Conservation (phyloP, 768 basidiomycete species). For the Suillus brevipes region DNA sequence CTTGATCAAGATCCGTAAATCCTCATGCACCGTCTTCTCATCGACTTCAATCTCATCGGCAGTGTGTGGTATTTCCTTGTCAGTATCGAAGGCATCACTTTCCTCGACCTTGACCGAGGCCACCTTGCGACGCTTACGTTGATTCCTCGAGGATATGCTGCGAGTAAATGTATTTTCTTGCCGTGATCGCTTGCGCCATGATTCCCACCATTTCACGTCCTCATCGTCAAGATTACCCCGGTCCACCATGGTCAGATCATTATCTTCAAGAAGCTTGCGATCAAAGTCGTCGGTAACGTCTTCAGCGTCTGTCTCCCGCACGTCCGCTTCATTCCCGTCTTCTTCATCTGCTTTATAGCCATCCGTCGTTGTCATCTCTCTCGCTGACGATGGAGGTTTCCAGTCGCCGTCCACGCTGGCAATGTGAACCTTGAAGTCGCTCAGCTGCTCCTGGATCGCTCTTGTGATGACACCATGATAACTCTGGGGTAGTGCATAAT, state of each 20-base stretch:
- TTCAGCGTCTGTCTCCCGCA: constrained; percentile 12
- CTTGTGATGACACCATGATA: constrained; percentile 72
- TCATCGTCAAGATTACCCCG: constrained; percentile 51
- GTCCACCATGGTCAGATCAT: constrained; percentile 22
- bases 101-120: constrained; percentile 29
- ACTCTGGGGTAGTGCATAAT: constrained; percentile 71
- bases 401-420: constrained; percentile 51
- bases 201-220: constrained; percentile 65
- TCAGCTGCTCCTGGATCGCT: constrained; percentile 85
- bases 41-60: constrained; percentile 67
- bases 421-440: constrained; percentile 73
- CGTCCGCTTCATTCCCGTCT: constrained; percentile 25
- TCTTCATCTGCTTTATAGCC: constrained; percentile 27
- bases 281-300: constrained; percentile 26
- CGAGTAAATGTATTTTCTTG: constrained; percentile 31
- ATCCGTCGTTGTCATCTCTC: constrained; percentile 25
- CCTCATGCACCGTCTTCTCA: constrained; percentile 69
- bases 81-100: constrained; percentile 23
- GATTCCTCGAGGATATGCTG: constrained; percentile 27
- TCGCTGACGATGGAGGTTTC: constrained; percentile 18
- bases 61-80: constrained; percentile 48
- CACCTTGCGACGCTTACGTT: constrained; percentile 45
- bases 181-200: constrained; percentile 59
- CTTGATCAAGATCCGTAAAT: constrained; percentile 91
- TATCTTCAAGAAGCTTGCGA: constrained; percentile 18